Conservation (phyloP, 2,329 filamentous ascomycete genomes). For the Alternaria sp. region DNA sequence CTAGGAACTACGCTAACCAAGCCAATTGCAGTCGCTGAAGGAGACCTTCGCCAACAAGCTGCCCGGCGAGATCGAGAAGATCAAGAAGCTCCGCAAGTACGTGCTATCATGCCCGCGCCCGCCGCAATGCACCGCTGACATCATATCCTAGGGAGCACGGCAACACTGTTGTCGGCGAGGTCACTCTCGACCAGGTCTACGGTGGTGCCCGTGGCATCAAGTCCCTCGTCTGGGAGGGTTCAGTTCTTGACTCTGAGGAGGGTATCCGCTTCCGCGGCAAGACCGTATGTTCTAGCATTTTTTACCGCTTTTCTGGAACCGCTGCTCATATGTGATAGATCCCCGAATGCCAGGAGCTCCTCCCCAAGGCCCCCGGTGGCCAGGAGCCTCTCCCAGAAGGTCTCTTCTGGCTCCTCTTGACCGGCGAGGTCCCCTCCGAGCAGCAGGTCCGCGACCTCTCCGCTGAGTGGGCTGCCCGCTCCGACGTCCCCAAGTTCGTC, state of each 20-base stretch:
- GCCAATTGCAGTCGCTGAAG: conserved; percentile 80
- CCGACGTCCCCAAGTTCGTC: conserved; percentile 96
- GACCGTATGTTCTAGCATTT: conserved; percentile 66
- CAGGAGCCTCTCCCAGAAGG: conserved; percentile 97
- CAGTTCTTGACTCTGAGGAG: conserved; percentile 97
- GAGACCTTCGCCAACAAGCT: conserved; percentile 97
- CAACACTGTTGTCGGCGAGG: conserved; percentile 94
- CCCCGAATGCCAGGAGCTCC: conserved; percentile 96
- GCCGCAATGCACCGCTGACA: conserved; percentile 36
- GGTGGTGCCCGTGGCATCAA: conserved; percentile 99
- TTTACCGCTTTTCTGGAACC: conserved; percentile 9
- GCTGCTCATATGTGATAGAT: conserved; percentile 64
- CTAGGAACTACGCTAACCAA: conserved; percentile 37
- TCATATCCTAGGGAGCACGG: conserved; percentile 78
- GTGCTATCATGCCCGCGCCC: conserved; percentile 14
- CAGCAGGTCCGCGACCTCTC: conserved; percentile 98
- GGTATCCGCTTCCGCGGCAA: conserved; percentile 99
- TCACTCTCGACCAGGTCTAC: conserved; percentile 99
- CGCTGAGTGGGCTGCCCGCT: conserved; percentile 97
- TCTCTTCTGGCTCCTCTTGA: conserved; percentile 99
- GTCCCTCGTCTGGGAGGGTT: conserved; percentile 94
- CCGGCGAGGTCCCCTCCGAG: conserved; percentile 95
- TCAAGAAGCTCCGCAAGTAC: conserved; percentile 98
- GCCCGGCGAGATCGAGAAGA: conserved; percentile 96
- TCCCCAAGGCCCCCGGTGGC: conserved; percentile 96